A percentile compares a stretch with the other conserved stretches of the same genome.
phyloP scores from a whole-genome alignment of 805 yeast species.

The Cyberlindnera japonica region DNA sequence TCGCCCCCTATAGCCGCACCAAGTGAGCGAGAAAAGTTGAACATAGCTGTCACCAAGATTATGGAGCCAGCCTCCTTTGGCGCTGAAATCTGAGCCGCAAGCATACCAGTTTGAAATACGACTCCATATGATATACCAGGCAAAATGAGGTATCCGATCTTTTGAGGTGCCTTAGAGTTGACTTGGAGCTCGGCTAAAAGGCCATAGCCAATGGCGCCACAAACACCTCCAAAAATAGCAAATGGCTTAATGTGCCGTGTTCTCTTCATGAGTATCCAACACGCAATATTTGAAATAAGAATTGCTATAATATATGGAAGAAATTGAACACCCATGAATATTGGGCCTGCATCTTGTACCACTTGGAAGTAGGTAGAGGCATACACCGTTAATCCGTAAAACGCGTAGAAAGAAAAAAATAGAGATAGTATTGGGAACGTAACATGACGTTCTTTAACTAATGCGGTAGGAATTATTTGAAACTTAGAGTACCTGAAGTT shows the following conservation, averaged over 20 bases:
- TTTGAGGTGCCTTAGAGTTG: constrained; percentile 26
- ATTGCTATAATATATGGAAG: background rate
- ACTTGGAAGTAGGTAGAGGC: constrained; percentile 50
- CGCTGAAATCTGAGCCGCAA: constrained; percentile 35
- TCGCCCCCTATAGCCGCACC: constrained; percentile 40
- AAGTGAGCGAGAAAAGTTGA: constrained; percentile 39
- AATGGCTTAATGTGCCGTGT: constrained; percentile 35
- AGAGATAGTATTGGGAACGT: background rate
- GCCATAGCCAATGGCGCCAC: constrained; percentile 36
- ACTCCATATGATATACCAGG: constrained; percentile 37
- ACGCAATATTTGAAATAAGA: constrained; percentile 9
- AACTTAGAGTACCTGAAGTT: background rate
- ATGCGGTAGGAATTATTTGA: constrained; percentile 10
- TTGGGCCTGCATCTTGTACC: constrained; percentile 31
- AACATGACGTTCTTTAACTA: background rate
- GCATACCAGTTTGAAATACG: constrained; percentile 31
- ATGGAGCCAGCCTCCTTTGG: constrained; percentile 47
- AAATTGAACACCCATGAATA: constrained; percentile 20
- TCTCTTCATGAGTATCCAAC: constrained; percentile 31
- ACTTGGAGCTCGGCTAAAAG: constrained; percentile 30
- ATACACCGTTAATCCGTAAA: constrained; percentile 37
- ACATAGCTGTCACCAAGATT: constrained; percentile 41
- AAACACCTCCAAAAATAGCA: constrained; percentile 28
- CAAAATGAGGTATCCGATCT: constrained; percentile 36
- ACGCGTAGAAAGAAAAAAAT: constrained; percentile 35